Percentiles rank a stretch among this genome's conserved stretches.
Evolutionary conservation across 176 grass and related monocot species (phyloP).

Genomic region (Elymus sibiricus): DNA sequence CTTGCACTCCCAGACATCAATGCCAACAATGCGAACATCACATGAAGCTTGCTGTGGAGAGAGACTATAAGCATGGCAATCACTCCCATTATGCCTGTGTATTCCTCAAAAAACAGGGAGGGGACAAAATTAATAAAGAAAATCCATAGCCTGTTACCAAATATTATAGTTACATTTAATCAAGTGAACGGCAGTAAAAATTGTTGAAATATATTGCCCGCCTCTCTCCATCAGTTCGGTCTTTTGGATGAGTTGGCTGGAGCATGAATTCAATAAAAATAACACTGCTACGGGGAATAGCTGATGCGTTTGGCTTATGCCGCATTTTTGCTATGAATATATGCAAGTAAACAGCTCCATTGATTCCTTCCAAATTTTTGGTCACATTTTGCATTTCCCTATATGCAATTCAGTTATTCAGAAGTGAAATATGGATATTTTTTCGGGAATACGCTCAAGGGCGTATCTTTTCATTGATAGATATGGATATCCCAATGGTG

Average conservation of each 20-base stretch:
- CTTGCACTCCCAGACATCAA: conserved; percentile 57
- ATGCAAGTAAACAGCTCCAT: neutral
- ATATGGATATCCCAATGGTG: neutral
- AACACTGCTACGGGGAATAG: neutral
- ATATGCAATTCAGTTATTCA: neutral
- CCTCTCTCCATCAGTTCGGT: no score
- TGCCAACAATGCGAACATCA: conserved; percentile 59
- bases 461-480: no score
- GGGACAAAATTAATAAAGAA: conserved; percentile 8
- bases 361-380: neutral
- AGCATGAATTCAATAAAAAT: no score
- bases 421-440: neutral
- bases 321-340: neutral
- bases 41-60: conserved; percentile 63
- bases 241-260: no score
- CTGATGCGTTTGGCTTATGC: neutral
- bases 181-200: neutral
- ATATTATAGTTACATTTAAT: neutral
- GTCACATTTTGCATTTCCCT: neutral
- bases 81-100: conserved; percentile 70
- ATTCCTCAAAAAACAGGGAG: conserved; percentile 38
- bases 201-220: no score
- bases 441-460: no score
- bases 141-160: neutral
- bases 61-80: conserved; percentile 72